phyloP scores from a whole-genome alignment of 2,329 filamentous ascomycete genomes.

The Aspergillus amoenus region DNA sequence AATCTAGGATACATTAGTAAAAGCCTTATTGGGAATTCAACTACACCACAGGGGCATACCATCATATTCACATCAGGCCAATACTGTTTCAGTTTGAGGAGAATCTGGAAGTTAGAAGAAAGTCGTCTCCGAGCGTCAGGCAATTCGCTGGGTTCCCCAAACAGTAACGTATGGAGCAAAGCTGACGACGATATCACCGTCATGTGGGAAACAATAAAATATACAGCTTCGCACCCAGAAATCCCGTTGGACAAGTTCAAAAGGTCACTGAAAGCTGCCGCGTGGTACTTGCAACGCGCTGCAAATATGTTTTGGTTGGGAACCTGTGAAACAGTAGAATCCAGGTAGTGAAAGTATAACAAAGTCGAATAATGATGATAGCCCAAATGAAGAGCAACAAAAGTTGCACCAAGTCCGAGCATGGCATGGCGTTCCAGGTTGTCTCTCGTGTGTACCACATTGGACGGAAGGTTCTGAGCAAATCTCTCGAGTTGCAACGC shows the following conservation, averaged over 20 bases:
- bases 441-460: background rate
- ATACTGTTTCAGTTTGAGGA: background rate
- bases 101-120: background rate
- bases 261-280: background rate
- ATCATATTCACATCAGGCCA: background rate
- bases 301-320: background rate
- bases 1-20: constrained; percentile 6
- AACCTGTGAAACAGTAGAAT: background rate
- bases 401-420: background rate
- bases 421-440: background rate
- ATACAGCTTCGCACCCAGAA: background rate
- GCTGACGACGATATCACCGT: background rate
- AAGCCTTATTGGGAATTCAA: background rate
- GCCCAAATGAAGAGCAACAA: background rate
- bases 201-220: constrained; percentile 2
- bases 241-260: background rate
- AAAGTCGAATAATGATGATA: constrained; percentile 1
- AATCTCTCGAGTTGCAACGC: background rate
- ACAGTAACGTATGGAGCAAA: background rate
- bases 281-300: background rate
- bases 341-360: background rate
- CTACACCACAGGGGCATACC: background rate
- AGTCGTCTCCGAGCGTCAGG: background rate
- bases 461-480: background rate
- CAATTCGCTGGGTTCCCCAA: background rate